These are phyloP conservation scores for Rhynchospora breviuscula DNA, from an alignment of 176 grass and related monocot genomes.

Conservation along the genomic window DNA sequence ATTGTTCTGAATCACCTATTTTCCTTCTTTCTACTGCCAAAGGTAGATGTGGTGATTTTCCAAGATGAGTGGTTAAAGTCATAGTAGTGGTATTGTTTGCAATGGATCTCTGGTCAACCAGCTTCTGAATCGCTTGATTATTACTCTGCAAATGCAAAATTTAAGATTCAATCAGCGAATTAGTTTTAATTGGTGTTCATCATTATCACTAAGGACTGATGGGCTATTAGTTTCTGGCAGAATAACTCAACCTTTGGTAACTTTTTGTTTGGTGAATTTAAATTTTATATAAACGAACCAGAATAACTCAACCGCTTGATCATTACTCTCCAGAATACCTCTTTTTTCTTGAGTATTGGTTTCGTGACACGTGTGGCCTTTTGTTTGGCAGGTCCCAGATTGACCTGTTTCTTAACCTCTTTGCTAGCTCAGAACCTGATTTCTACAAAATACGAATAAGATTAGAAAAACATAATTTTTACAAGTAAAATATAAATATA, in stretches of 20 bases:
- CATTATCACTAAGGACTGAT: neutral
- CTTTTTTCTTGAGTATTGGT: constrained; percentile 3
- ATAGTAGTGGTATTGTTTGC: neutral
- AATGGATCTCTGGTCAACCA: neutral
- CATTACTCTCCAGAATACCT: neutral
- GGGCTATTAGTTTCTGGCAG: neutral
- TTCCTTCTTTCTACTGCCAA: too few relatives aligned
- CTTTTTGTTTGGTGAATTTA: neutral
- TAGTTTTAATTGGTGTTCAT: neutral
- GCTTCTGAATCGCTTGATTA: neutral
- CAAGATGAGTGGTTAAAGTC: too few relatives aligned
- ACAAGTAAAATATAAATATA: neutral
- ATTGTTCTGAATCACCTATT: too few relatives aligned
- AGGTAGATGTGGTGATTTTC: too few relatives aligned
- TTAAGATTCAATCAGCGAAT: neutral
- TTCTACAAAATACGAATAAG: constrained; percentile 2
- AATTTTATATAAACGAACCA: neutral
- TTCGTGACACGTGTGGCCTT: constrained; percentile 3
- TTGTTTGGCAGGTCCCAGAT: too few relatives aligned
- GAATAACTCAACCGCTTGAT: too few relatives aligned
- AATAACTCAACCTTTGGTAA: neutral
- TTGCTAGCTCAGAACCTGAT: too few relatives aligned
- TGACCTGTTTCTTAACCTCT: too few relatives aligned
- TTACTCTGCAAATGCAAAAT: neutral
- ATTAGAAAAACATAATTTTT: neutral